Base-by-base conservation (phyloP, 2,329 filamentous ascomycete species). In the Tolypocladium tundrense region DNA sequence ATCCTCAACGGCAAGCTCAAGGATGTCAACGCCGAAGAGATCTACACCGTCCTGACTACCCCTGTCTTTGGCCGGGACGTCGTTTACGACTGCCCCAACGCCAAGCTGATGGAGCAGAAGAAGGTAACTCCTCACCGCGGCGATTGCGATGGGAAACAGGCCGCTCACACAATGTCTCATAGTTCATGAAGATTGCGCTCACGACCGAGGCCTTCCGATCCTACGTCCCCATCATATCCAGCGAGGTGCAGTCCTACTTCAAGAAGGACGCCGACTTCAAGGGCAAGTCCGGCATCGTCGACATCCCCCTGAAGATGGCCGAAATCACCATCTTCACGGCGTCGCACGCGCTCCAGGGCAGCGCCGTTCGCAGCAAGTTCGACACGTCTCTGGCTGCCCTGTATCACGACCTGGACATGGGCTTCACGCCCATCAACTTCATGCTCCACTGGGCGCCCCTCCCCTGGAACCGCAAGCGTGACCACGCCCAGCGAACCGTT, bases 31-130 rank as follows among this genome's bases (percentile, higher is more conserved):
- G 91, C 91, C 41, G 91, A 96, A 74, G 91, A 96, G 67, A 89
- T 96, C 62, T 96, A 96, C 75, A 87, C 84, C 57, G 87, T 89
- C 58, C 79, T 96, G 60, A 86, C 83, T 8, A 85, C 82, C 27
- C 83, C 83, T 31, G 83, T 86, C 53, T 96, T 96, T 69, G 91
- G 91, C 64, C 86, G 84, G 66, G 87, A 92, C 75, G 91, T 96
- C 33, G 89, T 95, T 57, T 96, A 95, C 70, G 91, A 95, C 71
- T 94, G 90, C 75, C 90, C 90, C 48, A 95, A 95, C 71, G 80
- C 90, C 59, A 95, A 95, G 75, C 82, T 96, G 69, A 95, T 96
- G 91, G 91, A 96, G 77, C 91, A 96, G 79, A 96, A 96, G 79
- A 94, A 93, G 84, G 89, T 91, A 71, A 61, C 74, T 59, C 57